Evolutionary conservation across 192 early-diverging fungal genomes (phyloP).

Genomic region (Oehlia diaphana): DNA sequence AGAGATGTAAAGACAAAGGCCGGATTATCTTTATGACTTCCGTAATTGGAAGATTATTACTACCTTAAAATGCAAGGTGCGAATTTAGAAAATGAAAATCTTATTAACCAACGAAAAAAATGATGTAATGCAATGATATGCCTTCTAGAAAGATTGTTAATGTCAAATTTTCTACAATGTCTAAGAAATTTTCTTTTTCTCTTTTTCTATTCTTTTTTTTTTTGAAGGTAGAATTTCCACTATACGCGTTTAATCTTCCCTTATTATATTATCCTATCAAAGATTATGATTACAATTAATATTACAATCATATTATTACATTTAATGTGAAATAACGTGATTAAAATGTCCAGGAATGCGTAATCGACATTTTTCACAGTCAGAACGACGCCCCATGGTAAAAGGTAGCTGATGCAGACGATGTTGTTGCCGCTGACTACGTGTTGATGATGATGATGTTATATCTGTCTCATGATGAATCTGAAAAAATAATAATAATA

Average conservation of each 20-base stretch:
- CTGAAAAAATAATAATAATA: neutral
- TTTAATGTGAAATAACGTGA: constrained; percentile 23
- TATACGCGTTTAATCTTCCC: neutral
- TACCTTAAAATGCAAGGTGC: neutral
- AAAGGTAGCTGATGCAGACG: neutral
- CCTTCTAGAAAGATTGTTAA: neutral
- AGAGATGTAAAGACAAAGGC: neutral
- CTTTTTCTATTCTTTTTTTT: neutral
- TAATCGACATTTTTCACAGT: constrained; percentile 46
- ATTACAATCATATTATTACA: neutral
- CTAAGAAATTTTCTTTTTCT: too few species aligned
- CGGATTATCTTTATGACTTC: neutral
- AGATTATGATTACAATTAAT: neutral
- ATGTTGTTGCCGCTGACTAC: neutral
- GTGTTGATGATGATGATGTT: neutral
- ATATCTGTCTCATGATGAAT: neutral
- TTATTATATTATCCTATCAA: neutral
- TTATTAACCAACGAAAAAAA: neutral
- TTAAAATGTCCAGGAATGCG: constrained; percentile 40
- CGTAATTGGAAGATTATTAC: neutral
- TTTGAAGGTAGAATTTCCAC: neutral
- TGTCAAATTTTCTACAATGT: neutral
- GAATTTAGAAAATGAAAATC: neutral
- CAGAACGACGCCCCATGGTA: constrained; percentile 40
- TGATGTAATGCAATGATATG: neutral